Percentiles rank a stretch among this genome's conserved stretches.
phyloP scores from a whole-genome alignment of 225 moss, liverwort and hornwort species.

The Anthoceros angustus region DNA sequence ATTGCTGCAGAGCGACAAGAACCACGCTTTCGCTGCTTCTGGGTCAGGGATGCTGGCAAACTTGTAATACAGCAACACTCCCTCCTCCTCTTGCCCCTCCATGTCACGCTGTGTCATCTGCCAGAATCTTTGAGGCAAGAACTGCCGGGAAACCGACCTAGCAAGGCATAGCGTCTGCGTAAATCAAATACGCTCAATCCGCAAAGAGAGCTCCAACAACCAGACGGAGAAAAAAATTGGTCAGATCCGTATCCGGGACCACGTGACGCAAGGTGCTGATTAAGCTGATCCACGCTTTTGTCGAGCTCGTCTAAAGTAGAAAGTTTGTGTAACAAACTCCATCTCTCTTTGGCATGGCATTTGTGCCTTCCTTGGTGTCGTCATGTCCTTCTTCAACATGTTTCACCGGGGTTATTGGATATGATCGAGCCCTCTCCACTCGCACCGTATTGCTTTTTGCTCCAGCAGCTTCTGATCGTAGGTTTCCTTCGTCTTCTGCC shows the following conservation, averaged over 20 bases:
- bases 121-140: too few species aligned
- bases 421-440: not conserved
- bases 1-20: constrained; percentile 31
- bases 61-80: constrained; percentile 89
- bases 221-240: too few species aligned
- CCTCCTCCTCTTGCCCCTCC: constrained; percentile 15
- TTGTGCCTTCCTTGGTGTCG: not conserved
- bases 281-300: not conserved
- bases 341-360: not conserved
- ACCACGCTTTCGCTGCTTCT: constrained; percentile 28
- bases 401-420: not conserved
- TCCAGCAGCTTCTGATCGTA: not conserved
- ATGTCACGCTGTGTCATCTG: not conserved
- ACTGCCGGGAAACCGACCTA: too few species aligned
- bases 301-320: not conserved
- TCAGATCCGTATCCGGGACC: too few species aligned
- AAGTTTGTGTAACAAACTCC: not conserved
- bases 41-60: constrained; percentile 39
- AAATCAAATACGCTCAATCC: too few species aligned
- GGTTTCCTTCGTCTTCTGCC: not conserved
- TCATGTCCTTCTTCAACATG: not conserved
- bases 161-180: too few species aligned
- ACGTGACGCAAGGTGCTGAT: too few species aligned
- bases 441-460: not conserved
- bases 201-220: too few species aligned